These are phyloP conservation scores for Neurospora africana DNA, from an alignment of 495 filamentous ascomycete genomes.

Conservation along the genomic window DNA sequence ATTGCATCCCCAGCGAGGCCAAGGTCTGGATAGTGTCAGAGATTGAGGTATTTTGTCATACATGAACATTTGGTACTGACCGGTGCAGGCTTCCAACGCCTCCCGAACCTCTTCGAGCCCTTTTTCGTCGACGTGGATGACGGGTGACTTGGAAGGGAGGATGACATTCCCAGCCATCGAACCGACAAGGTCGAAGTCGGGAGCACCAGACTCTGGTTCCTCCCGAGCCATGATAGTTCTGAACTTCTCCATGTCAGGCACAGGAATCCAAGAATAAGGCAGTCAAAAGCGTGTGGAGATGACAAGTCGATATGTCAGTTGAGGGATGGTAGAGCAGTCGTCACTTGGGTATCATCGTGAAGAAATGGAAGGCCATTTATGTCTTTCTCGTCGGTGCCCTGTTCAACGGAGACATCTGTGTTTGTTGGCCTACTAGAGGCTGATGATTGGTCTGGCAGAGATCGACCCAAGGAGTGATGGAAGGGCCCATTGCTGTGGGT, in stretches of 20 bases:
- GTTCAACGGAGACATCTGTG: not conserved
- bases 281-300: not conserved
- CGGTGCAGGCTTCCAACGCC: slow-evolving; percentile 18
- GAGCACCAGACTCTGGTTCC: not conserved
- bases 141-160: not conserved
- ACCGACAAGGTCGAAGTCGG: not conserved
- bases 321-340: not conserved
- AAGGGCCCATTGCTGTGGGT: not conserved
- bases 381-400: not conserved
- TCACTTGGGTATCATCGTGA: not conserved
- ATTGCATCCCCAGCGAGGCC: slow-evolving; percentile 27
- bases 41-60: not conserved
- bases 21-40: slow-evolving; percentile 18
- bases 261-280: not conserved
- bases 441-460: not conserved
- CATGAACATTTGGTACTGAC: slow-evolving; percentile 18
- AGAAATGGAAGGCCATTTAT: not conserved
- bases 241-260: not conserved
- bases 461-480: not conserved
- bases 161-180: slow-evolving; percentile 7
- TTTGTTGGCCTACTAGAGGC: not conserved
- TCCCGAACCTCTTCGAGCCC: slow-evolving; percentile 8
- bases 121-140: slow-evolving; percentile 4
- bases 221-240: not conserved
- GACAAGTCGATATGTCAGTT: not conserved